Percentiles rank a stretch among this genome's conserved stretches.
phyloP scores from a whole-genome alignment of 176 grass and related monocot genomes.

The Carex scoparia region DNA sequence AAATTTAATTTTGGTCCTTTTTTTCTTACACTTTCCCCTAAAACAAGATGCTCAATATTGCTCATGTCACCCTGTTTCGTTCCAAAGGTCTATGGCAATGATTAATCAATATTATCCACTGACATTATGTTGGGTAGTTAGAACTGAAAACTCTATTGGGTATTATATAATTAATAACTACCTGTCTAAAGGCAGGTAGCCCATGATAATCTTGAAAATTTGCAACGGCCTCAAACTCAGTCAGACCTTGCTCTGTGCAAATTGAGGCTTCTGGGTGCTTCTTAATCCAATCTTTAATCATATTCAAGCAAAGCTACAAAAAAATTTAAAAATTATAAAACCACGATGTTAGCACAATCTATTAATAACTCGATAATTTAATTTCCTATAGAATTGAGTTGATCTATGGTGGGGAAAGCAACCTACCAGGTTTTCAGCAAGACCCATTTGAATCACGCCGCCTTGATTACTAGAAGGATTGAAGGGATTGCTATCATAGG shows the following conservation, averaged over 20 bases:
- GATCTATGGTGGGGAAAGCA: neutral
- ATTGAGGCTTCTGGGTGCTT: constrained; percentile 83
- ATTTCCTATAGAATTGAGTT: neutral
- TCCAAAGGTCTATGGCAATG: neutral
- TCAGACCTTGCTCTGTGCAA: constrained; percentile 50
- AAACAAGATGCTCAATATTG: too few species aligned
- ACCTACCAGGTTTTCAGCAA: constrained; percentile 71
- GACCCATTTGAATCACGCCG: constrained; percentile 93
- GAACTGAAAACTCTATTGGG: neutral
- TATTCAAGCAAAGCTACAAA: constrained; percentile 60
- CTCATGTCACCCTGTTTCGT: neutral
- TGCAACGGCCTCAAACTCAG: constrained; percentile 51
- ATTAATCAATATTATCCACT: neutral
- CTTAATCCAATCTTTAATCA: constrained; percentile 70
- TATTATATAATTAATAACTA: constrained; percentile 2
- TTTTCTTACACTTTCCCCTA: neutral
- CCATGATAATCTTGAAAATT: constrained; percentile 99
- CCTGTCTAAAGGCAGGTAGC: constrained; percentile 61
- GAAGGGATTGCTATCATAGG: constrained; percentile 68
- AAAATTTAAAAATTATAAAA: neutral
- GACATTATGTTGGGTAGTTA: neutral
- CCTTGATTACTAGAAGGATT: constrained; percentile 36
- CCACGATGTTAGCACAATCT: neutral
- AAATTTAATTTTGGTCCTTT: neutral
- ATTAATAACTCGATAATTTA: neutral